Conservation (phyloP, 2,329 filamentous ascomycete genomes). For the Sporothrix euskadiensis region DNA sequence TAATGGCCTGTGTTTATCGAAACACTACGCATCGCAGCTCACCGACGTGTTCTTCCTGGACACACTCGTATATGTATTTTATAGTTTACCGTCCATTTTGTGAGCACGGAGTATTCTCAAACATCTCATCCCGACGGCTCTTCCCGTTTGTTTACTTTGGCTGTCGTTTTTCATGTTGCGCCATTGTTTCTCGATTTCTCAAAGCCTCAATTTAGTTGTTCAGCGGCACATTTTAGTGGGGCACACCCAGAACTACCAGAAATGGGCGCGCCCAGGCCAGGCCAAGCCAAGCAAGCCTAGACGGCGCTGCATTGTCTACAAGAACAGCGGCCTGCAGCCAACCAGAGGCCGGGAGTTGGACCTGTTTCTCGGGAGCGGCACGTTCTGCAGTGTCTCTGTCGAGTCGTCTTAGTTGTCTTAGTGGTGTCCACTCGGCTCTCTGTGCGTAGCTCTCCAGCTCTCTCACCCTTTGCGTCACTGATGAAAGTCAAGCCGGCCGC, state of each 20-base stretch:
- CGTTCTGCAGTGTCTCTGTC: neutral
- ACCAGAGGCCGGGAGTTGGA: neutral
- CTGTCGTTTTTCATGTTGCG: neutral
- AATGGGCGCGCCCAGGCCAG: neutral
- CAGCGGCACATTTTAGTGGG: neutral
- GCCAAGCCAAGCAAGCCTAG: neutral
- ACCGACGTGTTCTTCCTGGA: no score
- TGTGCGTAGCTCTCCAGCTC: neutral
- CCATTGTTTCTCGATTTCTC: neutral
- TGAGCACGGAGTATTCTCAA: no score
- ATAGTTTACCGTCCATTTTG: no score
- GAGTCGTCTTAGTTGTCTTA: neutral
- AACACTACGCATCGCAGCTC: no score
- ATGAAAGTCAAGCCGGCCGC: neutral
- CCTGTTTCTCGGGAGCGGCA: neutral
- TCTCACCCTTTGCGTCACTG: conserved; percentile 10
- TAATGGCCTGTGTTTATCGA: no score
- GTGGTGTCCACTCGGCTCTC: neutral
- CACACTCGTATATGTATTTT: no score
- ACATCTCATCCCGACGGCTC: neutral
- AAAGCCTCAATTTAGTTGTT: neutral
- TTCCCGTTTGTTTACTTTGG: neutral
- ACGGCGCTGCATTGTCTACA: neutral
- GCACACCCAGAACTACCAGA: neutral
- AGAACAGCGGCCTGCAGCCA: neutral